phyloP scores from a whole-genome alignment of 257 asterid species.

The Voacanga thouarsii region DNA sequence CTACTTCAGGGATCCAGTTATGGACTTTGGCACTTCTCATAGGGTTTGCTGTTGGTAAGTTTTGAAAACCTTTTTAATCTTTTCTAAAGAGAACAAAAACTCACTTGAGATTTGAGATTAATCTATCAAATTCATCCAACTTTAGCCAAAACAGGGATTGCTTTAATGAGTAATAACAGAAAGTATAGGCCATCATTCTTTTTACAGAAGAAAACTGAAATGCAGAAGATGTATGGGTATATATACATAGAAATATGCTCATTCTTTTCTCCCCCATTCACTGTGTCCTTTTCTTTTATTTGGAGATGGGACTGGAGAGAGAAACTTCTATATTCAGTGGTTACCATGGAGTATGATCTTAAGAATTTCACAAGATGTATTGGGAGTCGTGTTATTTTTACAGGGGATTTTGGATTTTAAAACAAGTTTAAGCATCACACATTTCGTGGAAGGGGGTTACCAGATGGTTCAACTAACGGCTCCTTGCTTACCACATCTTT shows the following conservation, averaged over 20 bases:
- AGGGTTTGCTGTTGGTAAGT: too few species aligned
- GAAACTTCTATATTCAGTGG: not conserved
- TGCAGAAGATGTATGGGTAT: not conserved
- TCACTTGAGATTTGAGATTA: not conserved
- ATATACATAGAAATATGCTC: not conserved
- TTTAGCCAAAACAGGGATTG: not conserved
- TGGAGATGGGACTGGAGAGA: not conserved
- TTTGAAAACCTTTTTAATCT: too few species aligned
- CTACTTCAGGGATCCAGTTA: not conserved
- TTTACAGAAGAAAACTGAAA: not conserved
- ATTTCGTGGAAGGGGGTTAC: conserved; percentile 25
- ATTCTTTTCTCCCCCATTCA: not conserved
- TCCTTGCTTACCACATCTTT: conserved; percentile 49
- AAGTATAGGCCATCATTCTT: not conserved
- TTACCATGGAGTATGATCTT: not conserved
- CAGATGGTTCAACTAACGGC: conserved; percentile 47
- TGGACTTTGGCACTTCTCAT: not conserved
- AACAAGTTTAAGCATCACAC: conserved; percentile 29
- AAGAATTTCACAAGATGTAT: not conserved
- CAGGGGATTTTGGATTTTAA: not conserved
- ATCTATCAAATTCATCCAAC: too few species aligned
- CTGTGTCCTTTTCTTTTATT: not conserved
- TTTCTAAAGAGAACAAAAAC: too few species aligned
- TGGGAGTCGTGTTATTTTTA: not conserved
- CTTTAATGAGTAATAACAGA: not conserved